Conservation (phyloP, 257 asterid genomes). For the Salvia splendens region DNA sequence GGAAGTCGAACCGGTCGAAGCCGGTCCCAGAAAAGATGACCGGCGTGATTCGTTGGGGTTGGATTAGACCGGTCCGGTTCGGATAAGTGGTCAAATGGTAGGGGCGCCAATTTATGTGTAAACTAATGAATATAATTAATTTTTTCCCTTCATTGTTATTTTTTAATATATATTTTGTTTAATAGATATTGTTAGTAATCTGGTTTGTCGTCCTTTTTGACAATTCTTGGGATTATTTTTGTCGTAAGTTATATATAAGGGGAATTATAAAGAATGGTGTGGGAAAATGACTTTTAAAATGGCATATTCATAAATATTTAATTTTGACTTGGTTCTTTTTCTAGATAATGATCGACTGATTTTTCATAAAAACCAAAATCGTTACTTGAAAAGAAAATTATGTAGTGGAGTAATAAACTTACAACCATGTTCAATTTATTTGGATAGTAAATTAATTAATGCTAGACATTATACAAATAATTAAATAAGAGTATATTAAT, state of each 20-base stretch:
- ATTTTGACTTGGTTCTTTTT: conserved; percentile 13
- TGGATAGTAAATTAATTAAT: too few species aligned
- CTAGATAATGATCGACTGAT: conserved; percentile 1
- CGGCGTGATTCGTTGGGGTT: not conserved
- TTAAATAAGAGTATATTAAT: too few species aligned
- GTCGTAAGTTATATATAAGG: not conserved
- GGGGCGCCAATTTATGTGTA: conserved; percentile 30
- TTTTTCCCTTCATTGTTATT: too few species aligned
- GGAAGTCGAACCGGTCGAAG: conserved; percentile 30
- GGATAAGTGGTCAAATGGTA: conserved; percentile 38
- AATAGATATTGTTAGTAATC: not conserved
- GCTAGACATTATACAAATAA: too few species aligned
- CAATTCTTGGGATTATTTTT: conserved; percentile 1
- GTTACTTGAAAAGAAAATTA: too few species aligned
- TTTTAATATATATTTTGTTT: not conserved
- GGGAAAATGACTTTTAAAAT: not conserved
- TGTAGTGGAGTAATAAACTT: too few species aligned
- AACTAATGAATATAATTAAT: not conserved
- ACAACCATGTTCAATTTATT: too few species aligned
- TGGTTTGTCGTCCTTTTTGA: conserved; percentile 4
- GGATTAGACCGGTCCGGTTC: conserved; percentile 23
- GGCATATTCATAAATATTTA: not conserved
- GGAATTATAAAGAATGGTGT: not conserved
- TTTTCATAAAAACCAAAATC: too few species aligned
- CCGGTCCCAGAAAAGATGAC: conserved; percentile 23